phyloP scores from a whole-genome alignment of 2,329 filamentous ascomycete species.

The Fusarium caatingaense region DNA sequence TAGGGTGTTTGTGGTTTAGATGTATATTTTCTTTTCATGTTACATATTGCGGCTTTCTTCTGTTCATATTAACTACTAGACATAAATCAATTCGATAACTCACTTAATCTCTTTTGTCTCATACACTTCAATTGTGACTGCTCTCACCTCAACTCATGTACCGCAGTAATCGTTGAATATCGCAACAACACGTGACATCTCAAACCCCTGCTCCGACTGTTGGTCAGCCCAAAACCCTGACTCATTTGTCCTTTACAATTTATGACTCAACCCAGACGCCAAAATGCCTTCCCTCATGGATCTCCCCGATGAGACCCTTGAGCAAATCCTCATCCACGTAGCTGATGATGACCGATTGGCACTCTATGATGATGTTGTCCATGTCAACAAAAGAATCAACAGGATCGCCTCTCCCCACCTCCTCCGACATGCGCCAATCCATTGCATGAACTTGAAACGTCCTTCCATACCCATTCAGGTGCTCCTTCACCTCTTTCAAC shows the following conservation, averaged over 20 bases:
- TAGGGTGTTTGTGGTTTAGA: too few species aligned
- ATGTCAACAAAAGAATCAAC: background rate
- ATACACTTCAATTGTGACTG: too few species aligned
- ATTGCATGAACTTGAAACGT: background rate
- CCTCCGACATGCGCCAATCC: background rate
- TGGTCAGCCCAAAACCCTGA: background rate
- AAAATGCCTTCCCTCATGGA: background rate
- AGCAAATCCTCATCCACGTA: fast-evolving
- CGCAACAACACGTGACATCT: too few species aligned
- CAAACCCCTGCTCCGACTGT: background rate
- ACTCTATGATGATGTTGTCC: background rate
- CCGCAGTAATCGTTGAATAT: too few species aligned
- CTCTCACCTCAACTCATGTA: too few species aligned
- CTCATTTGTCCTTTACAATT: background rate
- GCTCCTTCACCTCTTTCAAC: background rate
- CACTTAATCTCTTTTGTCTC: background rate
- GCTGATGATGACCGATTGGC: background rate
- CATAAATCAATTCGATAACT: background rate
- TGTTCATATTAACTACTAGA: background rate
- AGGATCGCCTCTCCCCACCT: background rate
- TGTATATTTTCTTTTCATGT: background rate
- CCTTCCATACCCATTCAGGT: too few species aligned
- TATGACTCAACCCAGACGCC: background rate
- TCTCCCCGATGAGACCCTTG: background rate
- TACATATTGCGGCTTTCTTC: background rate